These are phyloP conservation scores for Penicillium alfredii DNA, from an alignment of 495 filamentous ascomycete genomes.

Conservation along the genomic window DNA sequence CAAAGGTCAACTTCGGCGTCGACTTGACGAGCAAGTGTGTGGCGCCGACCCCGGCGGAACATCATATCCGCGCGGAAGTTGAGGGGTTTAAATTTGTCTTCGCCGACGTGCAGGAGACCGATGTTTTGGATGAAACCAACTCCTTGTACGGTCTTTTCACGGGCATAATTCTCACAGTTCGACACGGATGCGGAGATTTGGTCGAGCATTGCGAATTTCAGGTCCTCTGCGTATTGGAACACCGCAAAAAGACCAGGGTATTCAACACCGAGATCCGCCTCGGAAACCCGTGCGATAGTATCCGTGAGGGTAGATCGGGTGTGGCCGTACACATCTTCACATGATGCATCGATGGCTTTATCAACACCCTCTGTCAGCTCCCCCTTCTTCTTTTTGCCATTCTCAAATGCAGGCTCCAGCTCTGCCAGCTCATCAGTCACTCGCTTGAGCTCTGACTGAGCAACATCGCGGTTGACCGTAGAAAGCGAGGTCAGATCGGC, in stretches of 20 bases:
- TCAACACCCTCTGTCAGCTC: slow-evolving; percentile 80
- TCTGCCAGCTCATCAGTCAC: slow-evolving; percentile 74
- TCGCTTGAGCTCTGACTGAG: slow-evolving; percentile 77
- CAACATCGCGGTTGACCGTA: slow-evolving; percentile 80
- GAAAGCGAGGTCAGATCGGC: slow-evolving; percentile 78
- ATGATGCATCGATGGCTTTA: slow-evolving; percentile 74
- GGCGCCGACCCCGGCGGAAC: slow-evolving; percentile 71
- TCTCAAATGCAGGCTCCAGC: slow-evolving; percentile 77
- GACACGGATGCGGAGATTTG: slow-evolving; percentile 73
- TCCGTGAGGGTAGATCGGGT: slow-evolving; percentile 66
- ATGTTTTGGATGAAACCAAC: slow-evolving; percentile 82
- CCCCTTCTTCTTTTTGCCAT: slow-evolving; percentile 72
- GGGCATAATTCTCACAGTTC: slow-evolving; percentile 77
- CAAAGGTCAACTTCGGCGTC: slow-evolving; percentile 79
- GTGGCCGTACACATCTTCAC: slow-evolving; percentile 74
- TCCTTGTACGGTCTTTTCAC: slow-evolving; percentile 69
- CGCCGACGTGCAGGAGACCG: slow-evolving; percentile 79
- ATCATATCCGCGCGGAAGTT: slow-evolving; percentile 86
- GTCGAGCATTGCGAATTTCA: slow-evolving; percentile 86
- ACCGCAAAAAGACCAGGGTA: slow-evolving; percentile 82
- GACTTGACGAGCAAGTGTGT: slow-evolving; percentile 74
- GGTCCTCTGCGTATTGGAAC: slow-evolving; percentile 88
- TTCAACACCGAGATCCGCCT: slow-evolving; percentile 68
- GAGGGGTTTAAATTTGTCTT: slow-evolving; percentile 71
- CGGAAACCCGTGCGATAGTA: slow-evolving; percentile 69